Evolutionary conservation across 2,329 filamentous ascomycete species (phyloP).

Genomic region (Aspergillus ochraceoroseus): DNA sequence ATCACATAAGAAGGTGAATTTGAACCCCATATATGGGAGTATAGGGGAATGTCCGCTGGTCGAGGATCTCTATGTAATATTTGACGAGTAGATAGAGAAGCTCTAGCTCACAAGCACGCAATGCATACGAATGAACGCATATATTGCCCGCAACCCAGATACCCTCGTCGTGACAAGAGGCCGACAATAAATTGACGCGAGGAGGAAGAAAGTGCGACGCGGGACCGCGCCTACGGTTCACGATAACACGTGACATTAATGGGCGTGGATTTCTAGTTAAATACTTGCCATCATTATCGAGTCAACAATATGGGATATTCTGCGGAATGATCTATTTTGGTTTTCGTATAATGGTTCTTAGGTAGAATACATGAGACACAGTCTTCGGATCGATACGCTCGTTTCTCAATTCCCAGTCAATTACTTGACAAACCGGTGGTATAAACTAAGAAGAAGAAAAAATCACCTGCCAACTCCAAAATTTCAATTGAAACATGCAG

Average conservation of each 20-base stretch:
- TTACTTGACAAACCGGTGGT: constrained; percentile 16
- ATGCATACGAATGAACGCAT: no score
- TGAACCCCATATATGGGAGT: constrained; percentile 39
- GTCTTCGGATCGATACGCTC: constrained; percentile 8
- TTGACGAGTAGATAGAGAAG: no score
- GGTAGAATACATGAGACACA: constrained; percentile 21
- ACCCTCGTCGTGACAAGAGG: no score
- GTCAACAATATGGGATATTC: no score
- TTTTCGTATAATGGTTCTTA: constrained; percentile 6
- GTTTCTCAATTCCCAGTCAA: constrained; percentile 16
- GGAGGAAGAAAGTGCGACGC: constrained; percentile 14
- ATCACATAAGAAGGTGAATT: constrained; percentile 67
- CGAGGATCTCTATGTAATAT: no score
- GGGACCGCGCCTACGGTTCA: constrained; percentile 29
- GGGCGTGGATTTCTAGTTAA: no score
- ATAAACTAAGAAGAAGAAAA: constrained; percentile 18
- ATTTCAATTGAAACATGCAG: constrained; percentile 23
- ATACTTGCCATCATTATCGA: no score
- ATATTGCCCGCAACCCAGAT: no score
- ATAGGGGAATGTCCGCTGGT: no score
- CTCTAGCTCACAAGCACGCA: no score
- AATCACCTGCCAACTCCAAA: constrained; percentile 29
- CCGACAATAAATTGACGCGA: neutral
- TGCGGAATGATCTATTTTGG: no score
- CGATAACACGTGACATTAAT: constrained; percentile 36